Conservation (phyloP, 140 eudicot species). For the Bidens hawaiensis region DNA sequence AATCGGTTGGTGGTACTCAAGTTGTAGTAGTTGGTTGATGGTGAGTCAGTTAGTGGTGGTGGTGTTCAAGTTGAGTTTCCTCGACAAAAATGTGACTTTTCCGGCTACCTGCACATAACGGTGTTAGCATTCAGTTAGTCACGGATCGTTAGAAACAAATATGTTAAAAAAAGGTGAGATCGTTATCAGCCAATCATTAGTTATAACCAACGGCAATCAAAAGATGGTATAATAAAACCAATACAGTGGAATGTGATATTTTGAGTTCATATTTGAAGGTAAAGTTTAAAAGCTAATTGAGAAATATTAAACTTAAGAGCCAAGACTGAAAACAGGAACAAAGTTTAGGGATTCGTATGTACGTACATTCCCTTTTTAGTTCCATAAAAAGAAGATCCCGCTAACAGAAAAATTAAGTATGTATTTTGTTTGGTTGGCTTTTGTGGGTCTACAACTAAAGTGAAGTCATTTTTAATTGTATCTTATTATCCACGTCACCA, state of each 20-base stretch:
- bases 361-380: background rate
- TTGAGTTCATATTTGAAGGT: background rate
- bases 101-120: too few species aligned
- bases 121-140: too few species aligned
- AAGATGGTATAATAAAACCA: too few species aligned
- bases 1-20: too few species aligned
- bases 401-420: constrained; percentile 3
- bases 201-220: too few species aligned
- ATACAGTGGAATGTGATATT: background rate
- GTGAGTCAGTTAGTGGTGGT: too few species aligned
- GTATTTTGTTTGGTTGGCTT: constrained; percentile 7
- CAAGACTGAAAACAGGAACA: background rate
- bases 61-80: too few species aligned
- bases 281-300: background rate
- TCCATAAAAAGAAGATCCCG: constrained; percentile 26
- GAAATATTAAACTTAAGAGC: background rate
- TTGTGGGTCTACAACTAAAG: constrained; percentile 12
- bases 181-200: too few species aligned
- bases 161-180: too few species aligned
- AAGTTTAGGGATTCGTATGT: background rate
- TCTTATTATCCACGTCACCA: constrained; percentile 9
- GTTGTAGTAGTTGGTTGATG: too few species aligned
- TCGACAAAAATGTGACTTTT: too few species aligned
- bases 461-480: background rate
- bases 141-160: too few species aligned